Conservation (phyloP, 2,329 filamentous ascomycete genomes). For the Fusarium burgessii region DNA sequence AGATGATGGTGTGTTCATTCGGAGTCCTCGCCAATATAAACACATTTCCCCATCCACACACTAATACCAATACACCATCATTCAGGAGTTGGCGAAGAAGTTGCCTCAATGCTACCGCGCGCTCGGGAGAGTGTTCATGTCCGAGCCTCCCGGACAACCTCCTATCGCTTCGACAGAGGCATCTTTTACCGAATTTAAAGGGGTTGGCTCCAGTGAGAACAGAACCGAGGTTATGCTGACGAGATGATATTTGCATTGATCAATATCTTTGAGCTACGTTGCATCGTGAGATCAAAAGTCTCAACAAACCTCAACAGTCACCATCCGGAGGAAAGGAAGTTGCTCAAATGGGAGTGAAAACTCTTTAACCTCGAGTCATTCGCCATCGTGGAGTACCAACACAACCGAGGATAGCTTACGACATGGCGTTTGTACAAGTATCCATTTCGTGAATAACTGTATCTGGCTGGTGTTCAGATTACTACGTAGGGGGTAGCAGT, state of each 20-base stretch:
- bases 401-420: slow-evolving; percentile 40
- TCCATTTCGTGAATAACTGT: not conserved
- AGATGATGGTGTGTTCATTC: not conserved
- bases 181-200: not conserved
- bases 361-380: slow-evolving; percentile 2
- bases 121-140: not conserved
- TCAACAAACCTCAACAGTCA: slow-evolving; percentile 12
- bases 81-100: not conserved
- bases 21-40: not conserved
- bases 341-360: slow-evolving; percentile 28
- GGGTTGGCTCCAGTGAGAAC: not conserved
- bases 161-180: not conserved
- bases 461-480: slow-evolving; percentile 4
- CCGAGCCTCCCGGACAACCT: not conserved
- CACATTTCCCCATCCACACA: not conserved
- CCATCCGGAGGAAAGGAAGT: slow-evolving; percentile 40
- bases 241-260: not conserved
- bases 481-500: slow-evolving; percentile 26
- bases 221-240: slow-evolving; percentile 36
- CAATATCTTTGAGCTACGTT: slow-evolving; percentile 9
- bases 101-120: not conserved
- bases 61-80: too few relatives aligned
- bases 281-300: slow-evolving; percentile 11
- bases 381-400: slow-evolving; percentile 10
- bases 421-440: slow-evolving; percentile 8